phyloP scores from a whole-genome alignment of 768 basidiomycete genomes.

The Tylopilus vinaceipallidus region DNA sequence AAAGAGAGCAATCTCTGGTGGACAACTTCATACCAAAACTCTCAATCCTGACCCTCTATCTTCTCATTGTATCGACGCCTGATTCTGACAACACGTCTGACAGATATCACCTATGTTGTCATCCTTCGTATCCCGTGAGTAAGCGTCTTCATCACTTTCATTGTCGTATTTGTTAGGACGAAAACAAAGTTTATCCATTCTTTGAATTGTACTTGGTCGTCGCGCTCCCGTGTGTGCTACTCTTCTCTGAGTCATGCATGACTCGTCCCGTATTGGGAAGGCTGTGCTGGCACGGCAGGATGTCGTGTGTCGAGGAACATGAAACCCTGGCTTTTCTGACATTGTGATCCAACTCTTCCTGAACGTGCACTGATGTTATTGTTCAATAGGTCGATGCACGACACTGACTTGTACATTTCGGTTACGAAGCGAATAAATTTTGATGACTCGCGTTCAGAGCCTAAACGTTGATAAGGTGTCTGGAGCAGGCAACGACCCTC shows the following conservation, averaged over 20 bases:
- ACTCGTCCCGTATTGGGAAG: slow-evolving; percentile 49
- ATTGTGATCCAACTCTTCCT: not conserved
- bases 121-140: not conserved
- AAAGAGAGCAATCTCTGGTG: slow-evolving; percentile 75
- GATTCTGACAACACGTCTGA: slow-evolving; percentile 1
- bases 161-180: too few relatives aligned
- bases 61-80: not conserved
- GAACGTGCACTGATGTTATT: slow-evolving; percentile 7
- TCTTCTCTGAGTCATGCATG: slow-evolving; percentile 37
- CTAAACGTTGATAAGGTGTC: too few relatives aligned
- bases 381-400: slow-evolving; percentile 2
- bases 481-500: too few relatives aligned
- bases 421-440: too few relatives aligned
- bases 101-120: slow-evolving; percentile 4
- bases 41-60: slow-evolving; percentile 45
- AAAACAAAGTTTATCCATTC: slow-evolving; percentile 86
- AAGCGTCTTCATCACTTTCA: not conserved
- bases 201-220: slow-evolving; percentile 53
- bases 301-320: slow-evolving; percentile 39
- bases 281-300: slow-evolving; percentile 36
- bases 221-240: slow-evolving; percentile 35
- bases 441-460: too few relatives aligned
- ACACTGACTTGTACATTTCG: too few relatives aligned
- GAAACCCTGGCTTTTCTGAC: slow-evolving; percentile 72
- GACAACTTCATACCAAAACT: slow-evolving; percentile 53